Evolutionary conservation across 2,329 filamentous ascomycete genomes (phyloP).

Genomic region (Phyllosticta capitalensis): DNA sequence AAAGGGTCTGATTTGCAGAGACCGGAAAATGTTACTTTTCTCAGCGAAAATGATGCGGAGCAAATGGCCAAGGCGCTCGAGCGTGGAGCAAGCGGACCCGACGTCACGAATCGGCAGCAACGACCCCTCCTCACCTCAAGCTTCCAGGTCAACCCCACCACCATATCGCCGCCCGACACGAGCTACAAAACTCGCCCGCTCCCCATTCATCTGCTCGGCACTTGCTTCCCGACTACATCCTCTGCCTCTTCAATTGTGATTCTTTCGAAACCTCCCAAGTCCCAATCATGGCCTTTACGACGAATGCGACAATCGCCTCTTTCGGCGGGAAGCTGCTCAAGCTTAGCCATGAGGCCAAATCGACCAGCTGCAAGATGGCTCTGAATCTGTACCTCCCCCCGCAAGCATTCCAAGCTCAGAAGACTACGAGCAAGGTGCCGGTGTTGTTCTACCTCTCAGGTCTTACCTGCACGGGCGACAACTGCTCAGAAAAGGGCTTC

Average conservation of each 20-base stretch:
- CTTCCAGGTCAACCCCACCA: slow-evolving; percentile 9
- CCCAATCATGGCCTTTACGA: slow-evolving; percentile 61
- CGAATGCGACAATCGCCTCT: slow-evolving; percentile 76
- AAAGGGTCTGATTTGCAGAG: neutral
- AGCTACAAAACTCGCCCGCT: slow-evolving; percentile 8
- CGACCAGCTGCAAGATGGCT: slow-evolving; percentile 79
- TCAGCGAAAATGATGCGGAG: slow-evolving; percentile 6
- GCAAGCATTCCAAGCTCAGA: slow-evolving; percentile 44
- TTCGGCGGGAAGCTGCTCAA: slow-evolving; percentile 95
- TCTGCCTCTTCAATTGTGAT: neutral
- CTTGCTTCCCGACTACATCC: neutral
- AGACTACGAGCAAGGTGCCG: slow-evolving; percentile 54
- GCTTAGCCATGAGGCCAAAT: slow-evolving; percentile 71
- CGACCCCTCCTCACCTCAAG: slow-evolving; percentile 5
- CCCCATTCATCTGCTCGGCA: neutral
- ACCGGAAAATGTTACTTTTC: slow-evolving; percentile 9
- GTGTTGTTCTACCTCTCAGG: slow-evolving; percentile 90
- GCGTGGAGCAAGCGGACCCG: neutral
- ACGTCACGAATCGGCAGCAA: slow-evolving; percentile 9
- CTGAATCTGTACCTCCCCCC: slow-evolving; percentile 88
- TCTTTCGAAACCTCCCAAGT: neutral
- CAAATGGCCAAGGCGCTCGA: slow-evolving; percentile 5
- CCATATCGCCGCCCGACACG: slow-evolving; percentile 5
- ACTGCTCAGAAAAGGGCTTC: slow-evolving; percentile 70
- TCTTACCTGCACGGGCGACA: slow-evolving; percentile 86